Evolutionary conservation across 352 stramenopile species (phyloP), one percentile per base, ranked within the genome.

Genomic region (Pythium oligandrum): DNA sequence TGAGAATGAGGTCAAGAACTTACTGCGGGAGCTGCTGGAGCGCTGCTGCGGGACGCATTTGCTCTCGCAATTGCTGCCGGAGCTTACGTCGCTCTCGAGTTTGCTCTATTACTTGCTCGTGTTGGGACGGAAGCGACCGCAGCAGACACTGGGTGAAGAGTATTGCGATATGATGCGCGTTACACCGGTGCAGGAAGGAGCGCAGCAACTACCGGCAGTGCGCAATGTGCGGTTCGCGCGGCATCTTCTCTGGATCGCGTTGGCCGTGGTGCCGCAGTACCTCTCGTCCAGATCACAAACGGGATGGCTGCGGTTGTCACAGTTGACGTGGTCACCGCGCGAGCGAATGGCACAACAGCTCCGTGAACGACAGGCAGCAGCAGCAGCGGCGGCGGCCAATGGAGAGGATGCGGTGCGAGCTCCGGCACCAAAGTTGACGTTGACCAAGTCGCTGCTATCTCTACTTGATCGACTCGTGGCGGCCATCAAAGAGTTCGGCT

Each of bases 101-200:
- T 47, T 86, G 59, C 75, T 93, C 45, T 93, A 93, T 35, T 76
- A 81, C 48, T 44, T 73, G 56, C 62, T 89, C 33, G 75, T 70
- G 45, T 66, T 93, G 11, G 71, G 78, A 4, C 49, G 59, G 44
- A 68, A 68, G 48, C 75, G 75, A 46, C 78, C 83, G 37, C 70
- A 83, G 51, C 85, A 95, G 53, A 93, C 83, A 38, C 70, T 95
- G n/a, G 85, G 85, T 6, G 85, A 95, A 55, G 85, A 95, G 48
- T 95, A 88, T 56, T 93, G 85, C 44, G 83, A 93, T 48, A 70
- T 93, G 9, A 73, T 93, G 44, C 83, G 83, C 36, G 75, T 93
- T 30, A 70, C 67, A 5, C 42, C 46, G 3, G 9, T 40, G 45
- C 9, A 56, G 39, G 40, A 51, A 57, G 7, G 10, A 47, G 40